Conservation (phyloP, 306 rosid genomes). For the Vigna unguiculata region DNA sequence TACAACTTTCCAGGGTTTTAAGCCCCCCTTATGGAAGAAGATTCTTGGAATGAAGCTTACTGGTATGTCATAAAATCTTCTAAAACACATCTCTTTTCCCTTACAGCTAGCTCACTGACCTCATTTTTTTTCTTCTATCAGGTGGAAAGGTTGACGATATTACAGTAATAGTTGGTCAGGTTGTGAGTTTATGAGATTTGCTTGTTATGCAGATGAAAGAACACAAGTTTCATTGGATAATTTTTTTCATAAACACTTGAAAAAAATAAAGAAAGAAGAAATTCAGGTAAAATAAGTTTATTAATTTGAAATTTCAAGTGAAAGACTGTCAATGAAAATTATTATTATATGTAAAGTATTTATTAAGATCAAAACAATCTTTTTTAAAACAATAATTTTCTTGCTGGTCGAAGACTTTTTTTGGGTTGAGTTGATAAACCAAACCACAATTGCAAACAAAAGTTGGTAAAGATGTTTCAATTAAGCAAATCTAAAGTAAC, state of each 20-base stretch:
- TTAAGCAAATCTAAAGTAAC: too few species aligned
- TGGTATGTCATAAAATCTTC: constrained; percentile 51
- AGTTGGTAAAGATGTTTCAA: too few species aligned
- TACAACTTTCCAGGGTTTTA: constrained; percentile 68
- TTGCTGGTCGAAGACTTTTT: too few species aligned
- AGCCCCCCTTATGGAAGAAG: constrained; percentile 92
- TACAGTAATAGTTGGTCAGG: constrained; percentile 81
- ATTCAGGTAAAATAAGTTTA: too few species aligned
- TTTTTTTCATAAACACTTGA: background rate
- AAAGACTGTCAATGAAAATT: too few species aligned
- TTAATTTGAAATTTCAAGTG: too few species aligned
- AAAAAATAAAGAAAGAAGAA: background rate
- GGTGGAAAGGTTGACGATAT: constrained; percentile 95
- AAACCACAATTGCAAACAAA: too few species aligned
- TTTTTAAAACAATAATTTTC: too few species aligned
- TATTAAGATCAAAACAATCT: too few species aligned
- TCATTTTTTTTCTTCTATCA: constrained; percentile 41
- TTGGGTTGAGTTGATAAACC: too few species aligned
- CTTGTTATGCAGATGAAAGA: constrained; percentile 22
- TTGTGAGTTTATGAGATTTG: constrained; percentile 64
- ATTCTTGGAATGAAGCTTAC: constrained; percentile 89
- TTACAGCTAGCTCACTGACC: constrained; percentile 38
- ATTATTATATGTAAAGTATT: too few species aligned
- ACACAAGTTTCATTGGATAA: background rate
- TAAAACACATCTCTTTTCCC: background rate